Conservation (phyloP, 1,284 basidiomycete species). For the Cutaneotrichosporon cyanovorans region DNA sequence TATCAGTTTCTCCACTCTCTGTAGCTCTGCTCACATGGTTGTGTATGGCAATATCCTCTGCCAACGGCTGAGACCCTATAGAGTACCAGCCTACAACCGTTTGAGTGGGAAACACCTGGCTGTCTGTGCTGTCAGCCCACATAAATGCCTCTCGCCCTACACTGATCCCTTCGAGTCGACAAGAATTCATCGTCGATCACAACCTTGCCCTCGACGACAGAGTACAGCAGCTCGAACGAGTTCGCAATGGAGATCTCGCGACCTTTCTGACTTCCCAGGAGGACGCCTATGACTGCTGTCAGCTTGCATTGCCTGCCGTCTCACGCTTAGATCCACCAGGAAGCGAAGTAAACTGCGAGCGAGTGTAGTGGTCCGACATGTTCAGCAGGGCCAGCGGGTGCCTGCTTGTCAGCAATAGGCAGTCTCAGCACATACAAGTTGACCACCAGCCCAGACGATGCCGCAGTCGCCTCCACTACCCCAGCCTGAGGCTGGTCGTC, state of each 20-base stretch:
- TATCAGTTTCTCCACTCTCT: slow-evolving; percentile 46
- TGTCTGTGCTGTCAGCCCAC: slow-evolving; percentile 60
- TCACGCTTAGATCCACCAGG: slow-evolving; percentile 4
- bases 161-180: slow-evolving; percentile 76
- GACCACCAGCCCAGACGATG: slow-evolving; percentile 37
- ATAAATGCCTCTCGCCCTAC: too few species aligned
- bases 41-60: slow-evolving; percentile 70
- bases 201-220: slow-evolving; percentile 13
- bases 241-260: slow-evolving; percentile 94
- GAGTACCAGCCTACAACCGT: slow-evolving; percentile 98
- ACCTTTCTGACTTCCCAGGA: slow-evolving; percentile 89
- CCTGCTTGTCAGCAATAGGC: slow-evolving; percentile 46
- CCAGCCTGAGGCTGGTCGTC: not conserved
- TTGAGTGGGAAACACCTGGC: slow-evolving; percentile 93
- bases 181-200: slow-evolving; percentile 71
- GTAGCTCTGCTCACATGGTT: slow-evolving; percentile 56
- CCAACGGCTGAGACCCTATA: slow-evolving; percentile 62
- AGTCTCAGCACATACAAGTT: slow-evolving; percentile 29
- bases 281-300: slow-evolving; percentile 70
- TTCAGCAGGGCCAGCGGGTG: slow-evolving; percentile 95
- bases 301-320: not conserved
- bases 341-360: slow-evolving; percentile 49
- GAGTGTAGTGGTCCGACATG: slow-evolving; percentile 89
- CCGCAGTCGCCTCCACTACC: slow-evolving; percentile 4
- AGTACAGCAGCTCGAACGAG: slow-evolving; percentile 74